A percentile compares a stretch with the other conserved stretches of the same genome.
Conservation (phyloP, 257 asterid genomes). For the Agastache rugosa region DNA sequence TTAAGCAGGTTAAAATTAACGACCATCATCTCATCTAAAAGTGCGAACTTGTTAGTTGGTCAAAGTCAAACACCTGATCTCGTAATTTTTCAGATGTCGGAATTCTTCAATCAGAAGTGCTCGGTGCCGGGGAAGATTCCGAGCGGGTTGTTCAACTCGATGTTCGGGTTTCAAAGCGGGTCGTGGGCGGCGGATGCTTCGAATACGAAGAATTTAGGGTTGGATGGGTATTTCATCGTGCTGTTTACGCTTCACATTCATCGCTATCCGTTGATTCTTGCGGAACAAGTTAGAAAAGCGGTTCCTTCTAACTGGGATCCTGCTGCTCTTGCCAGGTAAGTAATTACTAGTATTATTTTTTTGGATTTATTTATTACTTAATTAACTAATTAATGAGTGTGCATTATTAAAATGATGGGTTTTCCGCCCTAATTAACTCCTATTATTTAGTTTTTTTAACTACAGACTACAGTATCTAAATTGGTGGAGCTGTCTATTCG, state of each 20-base stretch:
- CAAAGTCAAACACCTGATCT: background rate
- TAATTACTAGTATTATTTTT: background rate
- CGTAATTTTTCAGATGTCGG: slow-evolving; percentile 68
- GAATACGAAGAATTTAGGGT: slow-evolving; percentile 57
- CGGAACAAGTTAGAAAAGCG: slow-evolving; percentile 61
- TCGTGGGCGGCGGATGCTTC: slow-evolving; percentile 85
- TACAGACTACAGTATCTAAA: background rate
- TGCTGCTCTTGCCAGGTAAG: slow-evolving; percentile 83
- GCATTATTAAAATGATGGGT: background rate
- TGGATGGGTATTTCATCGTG: slow-evolving; percentile 79
- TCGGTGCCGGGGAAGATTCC: slow-evolving; percentile 89
- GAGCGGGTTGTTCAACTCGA: slow-evolving; percentile 79
- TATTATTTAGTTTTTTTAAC: background rate
- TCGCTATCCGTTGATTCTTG: slow-evolving; percentile 71
- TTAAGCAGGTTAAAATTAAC: slow-evolving; percentile 58
- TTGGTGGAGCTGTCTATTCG: background rate
- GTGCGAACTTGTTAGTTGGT: background rate
- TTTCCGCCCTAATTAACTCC: background rate
- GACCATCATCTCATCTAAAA: background rate
- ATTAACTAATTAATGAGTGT: background rate
- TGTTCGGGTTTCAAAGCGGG: slow-evolving; percentile 86
- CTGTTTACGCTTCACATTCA: slow-evolving; percentile 67
- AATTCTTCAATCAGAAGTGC: slow-evolving; percentile 65
- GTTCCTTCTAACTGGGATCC: slow-evolving; percentile 98
- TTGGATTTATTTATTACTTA: background rate